These are phyloP conservation scores for Fraxinus paxiana DNA, from an alignment of 305 asterid genomes.

Conservation along the genomic window DNA sequence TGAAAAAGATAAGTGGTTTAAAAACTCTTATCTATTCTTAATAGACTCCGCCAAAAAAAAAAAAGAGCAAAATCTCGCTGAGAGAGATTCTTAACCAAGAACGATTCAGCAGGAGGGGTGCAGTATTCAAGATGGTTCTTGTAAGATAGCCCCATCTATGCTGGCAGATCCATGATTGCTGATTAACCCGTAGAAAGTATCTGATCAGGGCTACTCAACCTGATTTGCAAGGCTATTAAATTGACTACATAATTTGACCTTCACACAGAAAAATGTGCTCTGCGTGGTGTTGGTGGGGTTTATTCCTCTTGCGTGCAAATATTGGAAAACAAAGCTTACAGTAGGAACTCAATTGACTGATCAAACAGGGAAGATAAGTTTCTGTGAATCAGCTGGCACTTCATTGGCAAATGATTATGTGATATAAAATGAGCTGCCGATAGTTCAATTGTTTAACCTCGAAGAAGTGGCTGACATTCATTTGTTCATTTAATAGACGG, in stretches of 20 bases:
- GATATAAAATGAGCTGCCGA: not conserved
- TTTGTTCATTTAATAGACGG: not conserved
- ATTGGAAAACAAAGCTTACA: not conserved
- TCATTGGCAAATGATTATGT: not conserved
- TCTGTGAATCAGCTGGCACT: not conserved
- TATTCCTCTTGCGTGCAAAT: not conserved
- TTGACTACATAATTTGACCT: not conserved
- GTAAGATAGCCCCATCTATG: not conserved
- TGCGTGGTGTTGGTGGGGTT: not conserved
- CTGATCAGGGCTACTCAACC: not conserved
- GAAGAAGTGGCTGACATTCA: not conserved
- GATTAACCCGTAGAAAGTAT: not conserved
- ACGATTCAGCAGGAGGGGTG: not conserved
- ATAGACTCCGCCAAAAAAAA: not conserved
- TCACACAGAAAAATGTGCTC: not conserved
- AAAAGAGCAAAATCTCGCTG: not conserved
- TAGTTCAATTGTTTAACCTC: not conserved
- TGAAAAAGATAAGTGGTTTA: not conserved
- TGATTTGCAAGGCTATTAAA: not conserved
- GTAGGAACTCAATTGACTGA: not conserved
- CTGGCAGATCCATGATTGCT: not conserved
- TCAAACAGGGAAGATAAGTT: not conserved
- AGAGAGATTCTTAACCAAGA: not conserved
- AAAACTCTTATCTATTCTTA: not conserved
- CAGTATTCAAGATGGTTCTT: not conserved